These are phyloP conservation scores for Aristolochia californica DNA, from an alignment of 164 flowering plant species.

Conservation along the genomic window DNA sequence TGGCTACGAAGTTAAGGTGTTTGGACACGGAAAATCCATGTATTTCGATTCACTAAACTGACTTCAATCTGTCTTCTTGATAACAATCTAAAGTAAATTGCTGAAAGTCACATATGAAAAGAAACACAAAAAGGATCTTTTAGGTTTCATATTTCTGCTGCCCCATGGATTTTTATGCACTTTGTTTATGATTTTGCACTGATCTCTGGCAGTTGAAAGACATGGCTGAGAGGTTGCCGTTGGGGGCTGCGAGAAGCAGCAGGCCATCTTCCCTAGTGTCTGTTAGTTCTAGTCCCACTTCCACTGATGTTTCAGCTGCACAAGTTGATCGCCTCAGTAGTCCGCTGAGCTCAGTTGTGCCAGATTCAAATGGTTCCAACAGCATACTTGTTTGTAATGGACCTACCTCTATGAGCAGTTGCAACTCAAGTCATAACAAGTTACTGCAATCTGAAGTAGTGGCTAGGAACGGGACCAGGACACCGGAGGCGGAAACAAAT, in stretches of 20 bases:
- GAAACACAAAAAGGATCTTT: no score
- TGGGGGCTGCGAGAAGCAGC: slow-evolving; percentile 55
- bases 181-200: no score
- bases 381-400: slow-evolving; percentile 47
- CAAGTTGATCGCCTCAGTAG: slow-evolving; percentile 37
- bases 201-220: slow-evolving; percentile 58
- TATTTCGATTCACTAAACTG: no score
- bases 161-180: no score
- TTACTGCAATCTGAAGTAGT: slow-evolving; percentile 28
- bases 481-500: slow-evolving; percentile 49
- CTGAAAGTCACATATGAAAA: no score
- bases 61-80: no score
- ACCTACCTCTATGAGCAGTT: slow-evolving; percentile 27
- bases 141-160: no score
- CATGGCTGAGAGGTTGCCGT: slow-evolving; percentile 91
- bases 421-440: slow-evolving; percentile 36
- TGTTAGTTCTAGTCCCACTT: slow-evolving; percentile 33
- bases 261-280: slow-evolving; percentile 46
- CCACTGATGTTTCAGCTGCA: slow-evolving; percentile 33
- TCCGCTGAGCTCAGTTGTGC: slow-evolving; percentile 30
- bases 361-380: slow-evolving; percentile 41
- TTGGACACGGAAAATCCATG: no score
- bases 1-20: no score
- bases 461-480: slow-evolving; percentile 47
- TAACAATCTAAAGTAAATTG: no score